Conservation (phyloP, 169 alveolate species). For the Plasmodium vivax region DNA sequence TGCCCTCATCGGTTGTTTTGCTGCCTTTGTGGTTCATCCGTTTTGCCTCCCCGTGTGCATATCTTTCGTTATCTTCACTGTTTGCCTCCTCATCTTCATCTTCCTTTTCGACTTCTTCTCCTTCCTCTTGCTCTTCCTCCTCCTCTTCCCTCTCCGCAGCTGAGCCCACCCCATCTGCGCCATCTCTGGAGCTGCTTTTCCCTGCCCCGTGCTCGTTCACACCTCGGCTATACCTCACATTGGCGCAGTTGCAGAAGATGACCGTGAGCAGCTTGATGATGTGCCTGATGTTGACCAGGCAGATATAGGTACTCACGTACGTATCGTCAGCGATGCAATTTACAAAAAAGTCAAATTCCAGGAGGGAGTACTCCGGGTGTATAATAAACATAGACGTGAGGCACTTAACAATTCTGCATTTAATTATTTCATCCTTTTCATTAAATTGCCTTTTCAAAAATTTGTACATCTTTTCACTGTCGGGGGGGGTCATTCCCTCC, state of each 20-base stretch:
- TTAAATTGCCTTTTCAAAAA: slow-evolving; percentile 22
- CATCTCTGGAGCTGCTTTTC: neutral
- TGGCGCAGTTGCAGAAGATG: slow-evolving; percentile 53
- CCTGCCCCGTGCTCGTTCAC: neutral
- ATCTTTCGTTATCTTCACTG: neutral
- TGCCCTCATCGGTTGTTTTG: slow-evolving; percentile 3
- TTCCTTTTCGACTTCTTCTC: slow-evolving; percentile 1
- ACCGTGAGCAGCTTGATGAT: slow-evolving; percentile 23
- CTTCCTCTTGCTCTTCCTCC: neutral
- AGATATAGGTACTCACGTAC: neutral
- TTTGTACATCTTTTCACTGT: slow-evolving; percentile 42
- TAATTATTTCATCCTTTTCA: slow-evolving; percentile 54
- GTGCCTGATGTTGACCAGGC: slow-evolving; percentile 14
- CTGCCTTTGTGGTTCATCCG: neutral
- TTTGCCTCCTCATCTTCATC: neutral
- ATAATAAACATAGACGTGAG: slow-evolving; percentile 32
- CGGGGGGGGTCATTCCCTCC: neutral
- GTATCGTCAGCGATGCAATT: neutral
- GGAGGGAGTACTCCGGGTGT: slow-evolving; percentile 61
- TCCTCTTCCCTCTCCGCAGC: neutral
- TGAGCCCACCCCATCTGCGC: neutral
- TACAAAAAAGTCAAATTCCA: slow-evolving; percentile 55
- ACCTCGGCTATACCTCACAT: slow-evolving; percentile 24
- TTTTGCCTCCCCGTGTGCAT: neutral
- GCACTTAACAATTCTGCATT: slow-evolving; percentile 30